Evolutionary conservation across 2,329 filamentous ascomycete genomes (phyloP), one percentile per base, ranked within the genome.

Genomic region (Seiridium unicorne): DNA sequence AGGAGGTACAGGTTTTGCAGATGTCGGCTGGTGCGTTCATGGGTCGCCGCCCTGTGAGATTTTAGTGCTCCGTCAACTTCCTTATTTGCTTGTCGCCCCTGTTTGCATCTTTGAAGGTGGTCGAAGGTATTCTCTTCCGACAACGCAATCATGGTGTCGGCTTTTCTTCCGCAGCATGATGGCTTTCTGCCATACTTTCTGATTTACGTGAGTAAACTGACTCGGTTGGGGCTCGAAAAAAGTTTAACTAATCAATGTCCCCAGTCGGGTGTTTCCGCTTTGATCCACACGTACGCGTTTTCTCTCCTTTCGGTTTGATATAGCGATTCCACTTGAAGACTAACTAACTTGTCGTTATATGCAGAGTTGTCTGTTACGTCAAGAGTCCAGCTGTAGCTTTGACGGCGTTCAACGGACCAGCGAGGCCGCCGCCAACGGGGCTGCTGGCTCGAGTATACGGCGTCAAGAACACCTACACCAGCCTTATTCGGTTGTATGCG

Each of bases 401-500:
- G 26, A 59, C 46, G 6, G 51, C 55, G n/a, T 74, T 75, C 64
- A 68, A 65, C 31, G 73, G 73, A 13, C 66, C 70, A 6, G 48
- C 58, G 4, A 65, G 67, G 3, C 71, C 71, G 31, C 63, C 65
- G 6, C 64, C 66, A 10, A 62, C 66, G 5, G 46, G 64, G 3
- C 65, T 76, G n/a, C 63, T 71, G 18, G 71, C 74, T 5, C 73
- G 69, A 58, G 62, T 72, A 4, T 76, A 76, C 61, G 73, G 69
- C 11, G 58, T 72, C 42, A 74, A 75, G 68, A 76, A 75, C 57
- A 44, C 73, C 47, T 76, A 75, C 64, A 71, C 73, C 6, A 69
- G 63, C 13, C 51, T 70, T 44, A 76, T 76, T 57, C 68, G 74
- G 11, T 44, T 69, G 8, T 73, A 72, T 53, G 72, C 74, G 1